Evolutionary conservation across 148 eudicot species (phyloP).

Genomic region (Rhododendron kiyosumense): DNA sequence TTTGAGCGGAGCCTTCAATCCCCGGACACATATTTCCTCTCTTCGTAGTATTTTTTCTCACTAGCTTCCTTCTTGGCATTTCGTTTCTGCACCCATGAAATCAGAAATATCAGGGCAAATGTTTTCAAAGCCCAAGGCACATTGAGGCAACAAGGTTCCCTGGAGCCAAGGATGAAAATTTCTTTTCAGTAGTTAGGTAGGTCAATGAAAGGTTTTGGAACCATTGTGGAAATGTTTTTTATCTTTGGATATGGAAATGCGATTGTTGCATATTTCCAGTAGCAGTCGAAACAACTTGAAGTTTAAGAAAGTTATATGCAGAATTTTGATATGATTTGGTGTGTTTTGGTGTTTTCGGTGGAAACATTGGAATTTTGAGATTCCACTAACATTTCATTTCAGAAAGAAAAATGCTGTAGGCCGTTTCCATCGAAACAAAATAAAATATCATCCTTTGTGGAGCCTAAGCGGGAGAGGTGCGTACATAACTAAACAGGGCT

Average conservation of each 20-base stretch:
- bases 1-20: constrained; percentile 33
- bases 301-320: not conserved
- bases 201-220: not conserved
- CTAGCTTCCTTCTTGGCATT: constrained; percentile 82
- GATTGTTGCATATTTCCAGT: not conserved
- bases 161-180: not conserved
- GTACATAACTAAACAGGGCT: not conserved
- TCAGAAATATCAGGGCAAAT: not conserved
- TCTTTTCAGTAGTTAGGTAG: not conserved
- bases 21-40: constrained; percentile 60
- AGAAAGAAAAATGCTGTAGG: not conserved
- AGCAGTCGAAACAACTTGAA: not conserved
- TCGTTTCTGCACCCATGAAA: constrained; percentile 56
- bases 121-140: not conserved
- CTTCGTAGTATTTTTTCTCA: constrained; percentile 69
- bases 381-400: not conserved
- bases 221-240: not conserved
- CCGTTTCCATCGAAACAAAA: not conserved
- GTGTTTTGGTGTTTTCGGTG: not conserved
- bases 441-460: not conserved
- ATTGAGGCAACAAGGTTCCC: not conserved
- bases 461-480: not conserved
- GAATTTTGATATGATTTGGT: not conserved
- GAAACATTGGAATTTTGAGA: not conserved
- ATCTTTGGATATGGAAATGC: not conserved